A percentile compares a stretch with the other conserved stretches of the same genome.
These are phyloP conservation scores for Cyberlindnera suaveolens DNA, from an alignment of 805 yeast genomes.

Conservation along the genomic window DNA sequence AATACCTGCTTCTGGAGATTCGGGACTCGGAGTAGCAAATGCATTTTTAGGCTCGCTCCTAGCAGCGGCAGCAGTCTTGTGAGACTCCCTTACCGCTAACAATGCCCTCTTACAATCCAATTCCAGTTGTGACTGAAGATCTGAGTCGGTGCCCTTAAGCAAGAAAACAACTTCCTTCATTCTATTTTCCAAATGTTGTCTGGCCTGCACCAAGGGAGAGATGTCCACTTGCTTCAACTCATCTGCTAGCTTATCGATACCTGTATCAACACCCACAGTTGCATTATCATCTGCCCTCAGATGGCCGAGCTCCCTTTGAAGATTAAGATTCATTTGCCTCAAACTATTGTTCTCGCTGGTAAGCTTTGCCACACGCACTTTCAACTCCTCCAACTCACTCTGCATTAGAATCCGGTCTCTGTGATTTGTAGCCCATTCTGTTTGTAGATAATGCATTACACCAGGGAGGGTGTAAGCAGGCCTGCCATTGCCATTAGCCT, in stretches of 20 bases:
- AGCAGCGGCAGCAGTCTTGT: background rate
- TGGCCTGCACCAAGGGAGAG: slow-evolving; percentile 18
- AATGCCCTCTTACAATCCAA: slow-evolving; percentile 9
- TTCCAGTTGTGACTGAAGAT: slow-evolving; percentile 5
- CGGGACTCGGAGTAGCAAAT: slow-evolving; percentile 7
- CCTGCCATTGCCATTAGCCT: background rate
- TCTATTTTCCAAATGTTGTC: slow-evolving; percentile 21
- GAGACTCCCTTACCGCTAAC: background rate
- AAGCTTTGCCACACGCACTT: slow-evolving; percentile 40
- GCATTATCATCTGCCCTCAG: background rate
- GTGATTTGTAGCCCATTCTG: slow-evolving; percentile 57
- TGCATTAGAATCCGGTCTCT: slow-evolving; percentile 56
- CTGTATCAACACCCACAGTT: background rate
- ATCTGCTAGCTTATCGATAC: background rate
- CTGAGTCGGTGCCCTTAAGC: slow-evolving; percentile 17
- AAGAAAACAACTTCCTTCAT: slow-evolving; percentile 24
- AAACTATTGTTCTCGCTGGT: slow-evolving; percentile 47
- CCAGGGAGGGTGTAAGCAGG: slow-evolving; percentile 30
- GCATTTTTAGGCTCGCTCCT: background rate
- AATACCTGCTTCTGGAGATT: slow-evolving; percentile 2
- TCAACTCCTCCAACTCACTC: slow-evolving; percentile 56
- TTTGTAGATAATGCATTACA: slow-evolving; percentile 56
- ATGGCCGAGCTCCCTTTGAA: slow-evolving; percentile 3
- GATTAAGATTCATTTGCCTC: slow-evolving; percentile 6
- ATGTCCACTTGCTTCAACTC: slow-evolving; percentile 2